Evolutionary conservation across 768 basidiomycete genomes (phyloP).

Genomic region (Kwoniella mangroviensis): DNA sequence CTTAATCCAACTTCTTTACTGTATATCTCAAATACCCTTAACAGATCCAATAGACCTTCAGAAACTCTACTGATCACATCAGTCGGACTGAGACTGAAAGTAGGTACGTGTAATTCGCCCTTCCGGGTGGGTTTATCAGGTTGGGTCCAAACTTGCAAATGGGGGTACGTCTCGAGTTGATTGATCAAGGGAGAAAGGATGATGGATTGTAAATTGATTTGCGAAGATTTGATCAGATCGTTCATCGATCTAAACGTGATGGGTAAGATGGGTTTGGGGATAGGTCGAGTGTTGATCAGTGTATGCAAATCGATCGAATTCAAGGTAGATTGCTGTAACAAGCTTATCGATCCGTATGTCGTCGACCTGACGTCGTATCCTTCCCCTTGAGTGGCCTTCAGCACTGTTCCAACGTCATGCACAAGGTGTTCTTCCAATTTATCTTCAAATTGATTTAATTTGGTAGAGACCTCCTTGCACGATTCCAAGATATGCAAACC

Average conservation of each 20-base stretch:
- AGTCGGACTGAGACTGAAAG: conserved; percentile 89
- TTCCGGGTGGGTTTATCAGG: conserved; percentile 61
- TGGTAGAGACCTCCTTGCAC: conserved; percentile 72
- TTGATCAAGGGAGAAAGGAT: conserved; percentile 81
- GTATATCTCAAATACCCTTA: conserved; percentile 90
- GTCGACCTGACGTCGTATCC: conserved; percentile 56
- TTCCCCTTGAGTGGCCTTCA: conserved; percentile 67
- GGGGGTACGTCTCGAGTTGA: conserved; percentile 73
- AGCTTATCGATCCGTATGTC: conserved; percentile 65
- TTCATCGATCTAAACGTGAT: conserved; percentile 11
- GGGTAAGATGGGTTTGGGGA: conserved; percentile 18
- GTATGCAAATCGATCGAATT: conserved; percentile 77
- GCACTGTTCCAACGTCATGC: conserved; percentile 64
- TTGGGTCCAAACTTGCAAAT: conserved; percentile 71
- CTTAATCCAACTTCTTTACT: conserved; percentile 77
- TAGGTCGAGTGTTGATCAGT: conserved; percentile 55
- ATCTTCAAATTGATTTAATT: conserved; percentile 70
- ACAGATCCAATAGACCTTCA: conserved; percentile 92
- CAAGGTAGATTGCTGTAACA: conserved; percentile 79
- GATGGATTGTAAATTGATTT: conserved; percentile 75
- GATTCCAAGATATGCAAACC: conserved; percentile 82
- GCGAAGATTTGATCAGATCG: conserved; percentile 71
- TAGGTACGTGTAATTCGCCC: conserved; percentile 72
- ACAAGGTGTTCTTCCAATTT: conserved; percentile 68
- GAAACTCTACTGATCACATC: conserved; percentile 85